phyloP scores from a whole-genome alignment of 2,329 filamentous ascomycete species.

The Paecilomyces formosus region DNA sequence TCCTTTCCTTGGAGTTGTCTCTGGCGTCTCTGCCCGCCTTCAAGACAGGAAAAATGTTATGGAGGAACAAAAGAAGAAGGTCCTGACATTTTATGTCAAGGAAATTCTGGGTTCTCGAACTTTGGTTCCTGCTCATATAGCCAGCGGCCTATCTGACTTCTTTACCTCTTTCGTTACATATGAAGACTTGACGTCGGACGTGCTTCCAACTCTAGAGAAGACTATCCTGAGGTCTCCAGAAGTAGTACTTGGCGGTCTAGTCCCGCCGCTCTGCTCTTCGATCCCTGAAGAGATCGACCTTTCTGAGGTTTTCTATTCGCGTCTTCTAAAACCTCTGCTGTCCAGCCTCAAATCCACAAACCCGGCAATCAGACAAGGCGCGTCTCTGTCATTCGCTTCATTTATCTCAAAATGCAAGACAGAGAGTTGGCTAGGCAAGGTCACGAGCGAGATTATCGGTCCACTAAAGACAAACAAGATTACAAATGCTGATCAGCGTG shows the following conservation, averaged over 20 bases:
- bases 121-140: conserved; percentile 62
- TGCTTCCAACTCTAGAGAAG: conserved; percentile 81
- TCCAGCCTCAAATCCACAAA: conserved; percentile 90
- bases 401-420: conserved; percentile 59
- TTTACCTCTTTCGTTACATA: conserved; percentile 65
- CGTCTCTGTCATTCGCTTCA: conserved; percentile 64
- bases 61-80: conserved; percentile 59
- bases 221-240: conserved; percentile 83
- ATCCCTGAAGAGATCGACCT: conserved; percentile 68
- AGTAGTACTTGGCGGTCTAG: conserved; percentile 71
- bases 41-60: conserved; percentile 55
- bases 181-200: conserved; percentile 66
- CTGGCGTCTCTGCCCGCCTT: conserved; percentile 75
- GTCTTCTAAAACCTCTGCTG: conserved; percentile 78
- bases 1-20: conserved; percentile 73
- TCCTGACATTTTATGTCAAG: conserved; percentile 75
- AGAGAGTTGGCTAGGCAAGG: conserved; percentile 52
- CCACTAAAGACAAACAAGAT: conserved; percentile 81
- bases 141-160: conserved; percentile 70
- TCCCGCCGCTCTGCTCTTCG: conserved; percentile 64
- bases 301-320: conserved; percentile 62
- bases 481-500: conserved; percentile 74
- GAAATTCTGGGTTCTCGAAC: conserved; percentile 77
- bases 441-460: conserved; percentile 67
- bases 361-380: conserved; percentile 64